Base-by-base conservation (phyloP, 495 filamentous ascomycete species). In the Pseudomonodictys pantanalensis region DNA sequence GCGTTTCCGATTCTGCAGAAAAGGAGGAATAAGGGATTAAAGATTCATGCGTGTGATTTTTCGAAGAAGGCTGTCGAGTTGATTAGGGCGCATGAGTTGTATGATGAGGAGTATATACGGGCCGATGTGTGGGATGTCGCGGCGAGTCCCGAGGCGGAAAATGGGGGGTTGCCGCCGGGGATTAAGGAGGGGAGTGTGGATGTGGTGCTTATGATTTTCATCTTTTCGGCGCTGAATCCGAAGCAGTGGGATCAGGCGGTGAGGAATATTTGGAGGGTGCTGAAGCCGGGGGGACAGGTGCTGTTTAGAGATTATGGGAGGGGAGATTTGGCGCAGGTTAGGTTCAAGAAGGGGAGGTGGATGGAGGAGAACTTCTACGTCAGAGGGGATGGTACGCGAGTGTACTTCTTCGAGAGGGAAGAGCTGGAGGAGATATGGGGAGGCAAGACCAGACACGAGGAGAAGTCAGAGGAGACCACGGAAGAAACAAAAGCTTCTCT, bases 301-400 rank as follows among this genome's bases (percentile, higher is more conserved):
- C 80, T 95, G 66, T 96, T 98, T 75, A 83, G 93, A 51, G 93
- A 98, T 72, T 98, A 98, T 75, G 93, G 93, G 48, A 80, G 91
- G 63, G 92, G 92, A 26, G 93, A 98, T 75, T 78, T 98, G 53
- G 91, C 93, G 12, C 93, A 98, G 78, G 95, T 98, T 46, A 80
- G 93, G 48, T 96, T 98, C 76, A 95, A 90, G 79, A 95, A 93
- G 72, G 88, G 88, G 12, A 80, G 93, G 47, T 97, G 90, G 67
- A 77, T 98, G 70, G 87, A 87, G 49, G 93, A 97, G 76, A 97
- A 96, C 69, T 98, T 97, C 64, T 98, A 98, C 73, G 86, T 96
- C 30, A 78, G 93, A 11, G 93, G 93, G 3, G 93, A 98, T 69
- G 93, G 93, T 3, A 98, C 93, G 7, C 84, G 93, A 22, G 93